Conservation (phyloP, 1,139 yeast species). For the Hyphopichia wangnamkhiaoensis region DNA sequence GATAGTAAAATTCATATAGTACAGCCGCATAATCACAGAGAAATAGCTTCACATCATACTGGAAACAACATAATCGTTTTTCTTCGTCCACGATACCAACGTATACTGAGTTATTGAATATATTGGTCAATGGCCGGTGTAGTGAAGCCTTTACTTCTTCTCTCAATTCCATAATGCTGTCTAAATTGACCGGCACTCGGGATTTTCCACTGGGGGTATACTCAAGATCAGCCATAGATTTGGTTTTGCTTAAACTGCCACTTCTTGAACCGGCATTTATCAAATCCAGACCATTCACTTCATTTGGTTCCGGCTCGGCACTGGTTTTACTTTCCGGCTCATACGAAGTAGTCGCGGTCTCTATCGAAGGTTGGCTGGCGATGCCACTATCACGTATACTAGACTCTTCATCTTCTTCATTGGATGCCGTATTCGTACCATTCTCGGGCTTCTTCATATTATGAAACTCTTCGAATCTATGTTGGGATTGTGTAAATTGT, state of each 20-base stretch:
- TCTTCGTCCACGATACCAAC: conserved; percentile 81
- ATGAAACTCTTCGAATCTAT: background rate
- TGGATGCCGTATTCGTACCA: background rate
- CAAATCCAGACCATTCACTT: too few species aligned
- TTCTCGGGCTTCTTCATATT: background rate
- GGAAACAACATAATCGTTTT: conserved; percentile 76
- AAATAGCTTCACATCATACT: conserved; percentile 74
- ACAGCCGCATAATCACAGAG: conserved; percentile 80
- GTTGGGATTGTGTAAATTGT: background rate
- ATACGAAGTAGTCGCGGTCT: too few species aligned
- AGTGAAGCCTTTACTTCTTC: conserved; percentile 47
- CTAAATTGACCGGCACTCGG: conserved; percentile 45
- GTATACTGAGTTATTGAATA: conserved; percentile 69
- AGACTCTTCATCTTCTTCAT: background rate
- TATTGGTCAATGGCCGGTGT: conserved; percentile 59
- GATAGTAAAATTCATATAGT: conserved; percentile 73
- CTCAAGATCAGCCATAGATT: background rate
- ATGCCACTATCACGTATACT: too few species aligned
- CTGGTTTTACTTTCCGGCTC: too few species aligned
- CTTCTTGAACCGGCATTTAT: background rate
- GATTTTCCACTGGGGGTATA: conserved; percentile 10
- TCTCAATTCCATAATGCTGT: conserved; percentile 59
- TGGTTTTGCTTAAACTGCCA: too few species aligned
- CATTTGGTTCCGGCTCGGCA: too few species aligned
- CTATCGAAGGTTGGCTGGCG: too few species aligned